A percentile compares a stretch with the other conserved stretches of the same genome.
Conservation (phyloP, 2,329 filamentous ascomycete genomes). For the Fusarium pilosicola region DNA sequence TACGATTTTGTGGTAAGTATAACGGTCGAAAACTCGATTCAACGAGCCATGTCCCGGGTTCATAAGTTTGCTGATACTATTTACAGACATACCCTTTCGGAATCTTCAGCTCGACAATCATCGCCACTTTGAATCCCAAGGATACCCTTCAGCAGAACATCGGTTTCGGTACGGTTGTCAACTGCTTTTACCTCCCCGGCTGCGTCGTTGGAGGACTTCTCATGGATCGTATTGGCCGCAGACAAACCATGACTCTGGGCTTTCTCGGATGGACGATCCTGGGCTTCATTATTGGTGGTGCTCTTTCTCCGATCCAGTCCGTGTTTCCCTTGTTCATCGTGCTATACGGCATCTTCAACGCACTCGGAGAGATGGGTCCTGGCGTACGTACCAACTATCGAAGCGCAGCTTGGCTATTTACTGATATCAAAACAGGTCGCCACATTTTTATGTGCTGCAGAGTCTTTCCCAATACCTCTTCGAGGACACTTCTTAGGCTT, state of each 20-base stretch:
- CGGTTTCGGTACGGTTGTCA: neutral
- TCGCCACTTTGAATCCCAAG: neutral
- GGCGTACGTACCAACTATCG: neutral
- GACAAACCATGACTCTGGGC: conserved; percentile 1
- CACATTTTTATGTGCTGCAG: neutral
- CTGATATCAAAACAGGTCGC: neutral
- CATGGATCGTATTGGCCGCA: neutral
- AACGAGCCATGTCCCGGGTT: fast-evolving
- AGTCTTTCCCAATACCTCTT: neutral
- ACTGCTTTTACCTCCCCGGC: neutral
- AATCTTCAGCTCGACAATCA: neutral
- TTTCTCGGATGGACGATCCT: neutral
- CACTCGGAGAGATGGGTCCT: neutral
- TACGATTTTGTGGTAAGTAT: neutral
- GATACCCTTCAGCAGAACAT: neutral
- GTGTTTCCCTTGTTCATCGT: neutral
- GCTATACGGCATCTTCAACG: neutral
- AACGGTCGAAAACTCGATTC: no score
- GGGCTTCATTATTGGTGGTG: neutral
- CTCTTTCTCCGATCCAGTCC: neutral
- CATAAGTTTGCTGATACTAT: fast-evolving
- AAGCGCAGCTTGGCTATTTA: no score
- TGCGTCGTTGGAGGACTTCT: neutral
- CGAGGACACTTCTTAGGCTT: neutral
- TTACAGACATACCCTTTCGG: neutral